Evolutionary conservation across 2,329 filamentous ascomycete genomes (phyloP).

Genomic region (Fusarium sublunatum): DNA sequence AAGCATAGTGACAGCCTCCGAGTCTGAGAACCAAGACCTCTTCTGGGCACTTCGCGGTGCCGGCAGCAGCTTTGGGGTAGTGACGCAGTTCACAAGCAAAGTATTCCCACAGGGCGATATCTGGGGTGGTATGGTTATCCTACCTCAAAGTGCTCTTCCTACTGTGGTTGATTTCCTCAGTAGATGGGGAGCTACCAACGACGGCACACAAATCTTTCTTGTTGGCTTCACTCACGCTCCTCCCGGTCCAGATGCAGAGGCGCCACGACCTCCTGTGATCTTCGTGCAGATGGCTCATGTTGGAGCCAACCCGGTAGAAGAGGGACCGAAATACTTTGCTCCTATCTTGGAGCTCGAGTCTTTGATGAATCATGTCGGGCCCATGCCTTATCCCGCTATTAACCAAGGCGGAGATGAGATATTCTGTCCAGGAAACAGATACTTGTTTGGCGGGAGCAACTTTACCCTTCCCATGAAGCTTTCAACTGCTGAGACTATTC

Average conservation of each 20-base stretch:
- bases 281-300: conserved; percentile 36
- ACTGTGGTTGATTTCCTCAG: conserved; percentile 49
- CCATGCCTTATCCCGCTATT: conserved; percentile 55
- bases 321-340: conserved; percentile 48
- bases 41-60: conserved; percentile 58
- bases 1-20: conserved; percentile 53
- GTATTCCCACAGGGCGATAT: conserved; percentile 48
- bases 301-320: conserved; percentile 32
- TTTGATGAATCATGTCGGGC: conserved; percentile 50
- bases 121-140: conserved; percentile 48
- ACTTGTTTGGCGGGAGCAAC: conserved; percentile 57
- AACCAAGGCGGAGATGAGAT: conserved; percentile 55
- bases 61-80: conserved; percentile 57
- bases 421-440: conserved; percentile 53
- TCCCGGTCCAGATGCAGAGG: conserved; percentile 37
- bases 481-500: conserved; percentile 38
- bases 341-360: conserved; percentile 53
- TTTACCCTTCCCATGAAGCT: conserved; percentile 54
- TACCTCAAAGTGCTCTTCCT: conserved; percentile 43
- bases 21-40: conserved; percentile 55
- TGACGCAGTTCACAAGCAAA: conserved; percentile 53
- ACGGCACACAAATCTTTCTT: conserved; percentile 39
- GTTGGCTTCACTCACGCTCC: conserved; percentile 31
- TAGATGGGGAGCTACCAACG: conserved; percentile 43
- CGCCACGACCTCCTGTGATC: conserved; percentile 30